Evolutionary conservation across 1,284 basidiomycete species (phyloP).

Genomic region (Athelia psychrophila): DNA sequence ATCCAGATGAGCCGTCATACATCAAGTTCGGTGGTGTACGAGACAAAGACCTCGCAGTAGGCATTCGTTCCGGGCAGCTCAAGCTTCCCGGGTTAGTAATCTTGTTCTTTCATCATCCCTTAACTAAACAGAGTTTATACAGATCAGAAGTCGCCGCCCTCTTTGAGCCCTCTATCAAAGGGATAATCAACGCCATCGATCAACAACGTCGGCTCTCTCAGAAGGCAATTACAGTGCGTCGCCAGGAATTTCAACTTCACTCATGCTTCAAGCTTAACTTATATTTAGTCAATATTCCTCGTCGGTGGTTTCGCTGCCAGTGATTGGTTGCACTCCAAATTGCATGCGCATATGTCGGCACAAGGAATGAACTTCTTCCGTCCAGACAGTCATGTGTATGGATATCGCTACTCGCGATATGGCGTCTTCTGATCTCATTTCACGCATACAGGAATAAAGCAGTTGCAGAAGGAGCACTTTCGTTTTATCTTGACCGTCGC

Average conservation of each 20-base stretch:
- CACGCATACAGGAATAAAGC: conserved; percentile 35
- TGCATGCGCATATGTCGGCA: conserved; percentile 22
- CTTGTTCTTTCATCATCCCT: neutral
- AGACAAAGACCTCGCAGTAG: conserved; percentile 30
- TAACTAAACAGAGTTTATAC: neutral
- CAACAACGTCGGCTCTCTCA: conserved; percentile 26
- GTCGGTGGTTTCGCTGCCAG: conserved; percentile 38
- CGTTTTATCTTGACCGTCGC: conserved; percentile 34
- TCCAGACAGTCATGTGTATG: conserved; percentile 45
- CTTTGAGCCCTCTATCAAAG: conserved; percentile 36
- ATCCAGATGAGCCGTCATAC: conserved; percentile 29
- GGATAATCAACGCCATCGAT: conserved; percentile 29
- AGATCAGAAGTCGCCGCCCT: conserved; percentile 31
- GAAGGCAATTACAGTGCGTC: conserved; percentile 23
- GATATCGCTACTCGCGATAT: neutral
- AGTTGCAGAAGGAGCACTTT: conserved; percentile 41
- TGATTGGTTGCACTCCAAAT: conserved; percentile 29
- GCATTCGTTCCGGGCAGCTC: conserved; percentile 39
- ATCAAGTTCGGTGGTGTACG: conserved; percentile 38
- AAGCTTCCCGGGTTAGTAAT: conserved; percentile 32
- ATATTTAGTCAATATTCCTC: conserved; percentile 31
- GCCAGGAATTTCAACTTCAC: too few species aligned
- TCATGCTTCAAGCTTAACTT: neutral
- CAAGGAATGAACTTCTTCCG: conserved; percentile 34
- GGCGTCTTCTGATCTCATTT: neutral